Evolutionary conservation across 208 protist species (phyloP).

Genomic region (Leishmania mexicana): DNA sequence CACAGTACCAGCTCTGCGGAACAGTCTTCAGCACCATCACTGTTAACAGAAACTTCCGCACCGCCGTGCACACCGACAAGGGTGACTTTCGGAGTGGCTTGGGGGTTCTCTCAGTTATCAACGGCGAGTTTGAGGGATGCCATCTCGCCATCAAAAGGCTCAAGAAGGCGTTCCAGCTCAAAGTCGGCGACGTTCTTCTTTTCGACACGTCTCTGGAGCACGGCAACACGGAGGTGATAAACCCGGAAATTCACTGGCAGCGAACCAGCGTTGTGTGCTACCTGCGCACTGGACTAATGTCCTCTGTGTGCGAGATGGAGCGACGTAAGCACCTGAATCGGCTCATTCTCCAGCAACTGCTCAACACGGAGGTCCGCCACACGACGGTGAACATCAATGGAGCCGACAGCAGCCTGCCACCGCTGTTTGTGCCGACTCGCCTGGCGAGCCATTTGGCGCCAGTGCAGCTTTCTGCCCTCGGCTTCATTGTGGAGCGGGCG

Average conservation of each 20-base stretch:
- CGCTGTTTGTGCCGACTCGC: constrained; percentile 60
- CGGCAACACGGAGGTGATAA: constrained; percentile 88
- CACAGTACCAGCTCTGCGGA: constrained; percentile 68
- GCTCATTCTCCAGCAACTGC: constrained; percentile 37
- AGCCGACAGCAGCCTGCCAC: constrained; percentile 44
- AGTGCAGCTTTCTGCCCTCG: constrained; percentile 75
- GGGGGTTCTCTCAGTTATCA: constrained; percentile 76
- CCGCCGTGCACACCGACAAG: constrained; percentile 85
- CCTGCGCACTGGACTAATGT: constrained; percentile 82
- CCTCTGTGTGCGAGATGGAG: constrained; percentile 77
- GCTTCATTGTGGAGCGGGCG: constrained; percentile 65
- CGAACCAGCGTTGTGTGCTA: constrained; percentile 89
- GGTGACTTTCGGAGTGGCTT: constrained; percentile 89
- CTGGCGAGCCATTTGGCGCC: constrained; percentile 54
- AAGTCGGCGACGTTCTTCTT: constrained; percentile 84
- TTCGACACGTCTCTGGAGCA: constrained; percentile 91
- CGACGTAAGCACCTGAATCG: constrained; percentile 61
- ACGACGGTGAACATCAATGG: constrained; percentile 77
- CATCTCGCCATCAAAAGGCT: constrained; percentile 84
- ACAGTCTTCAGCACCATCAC: constrained; percentile 93
- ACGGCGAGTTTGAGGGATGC: constrained; percentile 87
- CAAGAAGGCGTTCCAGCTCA: constrained; percentile 71
- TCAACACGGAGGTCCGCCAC: constrained; percentile 23
- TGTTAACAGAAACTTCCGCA: constrained; percentile 91
- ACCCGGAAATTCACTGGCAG: constrained; percentile 43